Conservation (phyloP, 305 asterid species). For the Solanum hybrid region DNA sequence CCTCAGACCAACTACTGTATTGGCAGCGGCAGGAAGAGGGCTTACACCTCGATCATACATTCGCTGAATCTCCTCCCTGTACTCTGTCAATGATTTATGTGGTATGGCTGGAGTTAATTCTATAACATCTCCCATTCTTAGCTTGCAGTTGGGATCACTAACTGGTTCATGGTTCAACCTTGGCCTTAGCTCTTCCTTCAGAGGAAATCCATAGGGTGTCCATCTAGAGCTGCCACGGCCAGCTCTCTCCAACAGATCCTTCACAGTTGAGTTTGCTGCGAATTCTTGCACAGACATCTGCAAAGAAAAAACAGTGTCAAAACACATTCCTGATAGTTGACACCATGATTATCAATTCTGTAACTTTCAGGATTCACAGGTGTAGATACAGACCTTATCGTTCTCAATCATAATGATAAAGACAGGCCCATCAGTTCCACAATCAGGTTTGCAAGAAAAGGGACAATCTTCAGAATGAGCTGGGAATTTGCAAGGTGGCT, state of each 20-base stretch:
- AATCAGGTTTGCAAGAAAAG: conserved; percentile 59
- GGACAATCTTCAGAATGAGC: conserved; percentile 71
- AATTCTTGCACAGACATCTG: conserved; percentile 98
- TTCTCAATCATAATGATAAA: conserved; percentile 77
- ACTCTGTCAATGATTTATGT: conserved; percentile 61
- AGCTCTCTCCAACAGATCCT: conserved; percentile 55
- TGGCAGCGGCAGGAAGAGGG: conserved; percentile 17
- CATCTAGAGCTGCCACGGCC: conserved; percentile 56
- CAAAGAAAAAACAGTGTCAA: neutral
- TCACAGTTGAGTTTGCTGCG: conserved; percentile 58
- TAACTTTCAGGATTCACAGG: neutral
- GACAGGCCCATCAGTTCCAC: conserved; percentile 69
- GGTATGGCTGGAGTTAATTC: conserved; percentile 88
- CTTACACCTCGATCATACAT: conserved; percentile 62
- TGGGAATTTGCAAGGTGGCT: conserved; percentile 77
- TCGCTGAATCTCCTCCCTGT: conserved; percentile 87
- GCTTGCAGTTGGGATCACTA: conserved; percentile 60
- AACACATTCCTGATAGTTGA: neutral
- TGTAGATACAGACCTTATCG: conserved; percentile 56
- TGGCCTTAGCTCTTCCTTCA: conserved; percentile 84
- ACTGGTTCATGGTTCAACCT: conserved; percentile 61
- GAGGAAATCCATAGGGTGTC: conserved; percentile 52
- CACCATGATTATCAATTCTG: neutral
- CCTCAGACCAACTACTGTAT: conserved; percentile 38
- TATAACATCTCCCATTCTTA: conserved; percentile 90